Percentiles rank a stretch among this genome's conserved stretches.
Evolutionary conservation across 2,329 filamentous ascomycete genomes (phyloP).

Genomic region (Penicillium polonicum): DNA sequence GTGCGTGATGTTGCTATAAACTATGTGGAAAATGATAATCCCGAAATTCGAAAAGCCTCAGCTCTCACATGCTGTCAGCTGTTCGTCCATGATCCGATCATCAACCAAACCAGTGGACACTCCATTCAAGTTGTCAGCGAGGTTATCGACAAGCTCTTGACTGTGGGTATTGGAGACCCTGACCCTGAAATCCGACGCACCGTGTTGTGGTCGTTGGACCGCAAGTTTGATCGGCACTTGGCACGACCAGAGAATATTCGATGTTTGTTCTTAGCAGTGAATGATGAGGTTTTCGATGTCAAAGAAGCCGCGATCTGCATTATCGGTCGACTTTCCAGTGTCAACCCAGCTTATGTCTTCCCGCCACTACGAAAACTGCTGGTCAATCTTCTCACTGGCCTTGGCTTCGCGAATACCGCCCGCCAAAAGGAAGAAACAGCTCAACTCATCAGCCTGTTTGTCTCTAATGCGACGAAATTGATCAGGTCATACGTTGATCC

Average conservation of each 20-base stretch:
- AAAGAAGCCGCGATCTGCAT: constrained; percentile 94
- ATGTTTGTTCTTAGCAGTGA: constrained; percentile 89
- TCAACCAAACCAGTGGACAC: constrained; percentile 96
- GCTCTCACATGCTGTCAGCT: constrained; percentile 97
- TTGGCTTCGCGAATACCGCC: constrained; percentile 92
- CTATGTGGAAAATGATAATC: constrained; percentile 94
- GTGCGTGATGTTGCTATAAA: constrained; percentile 97
- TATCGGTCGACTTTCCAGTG: constrained; percentile 84
- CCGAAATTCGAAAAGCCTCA: constrained; percentile 88
- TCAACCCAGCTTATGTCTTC: constrained; percentile 97
- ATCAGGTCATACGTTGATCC: constrained; percentile 97
- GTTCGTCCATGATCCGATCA: constrained; percentile 93
- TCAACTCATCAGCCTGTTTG: constrained; percentile 85
- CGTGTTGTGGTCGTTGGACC: constrained; percentile 83
- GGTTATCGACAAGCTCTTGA: constrained; percentile 94
- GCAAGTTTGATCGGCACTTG: constrained; percentile 93
- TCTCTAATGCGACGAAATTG: constrained; percentile 86
- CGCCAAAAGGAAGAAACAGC: constrained; percentile 96
- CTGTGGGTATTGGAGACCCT: constrained; percentile 88
- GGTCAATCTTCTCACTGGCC: constrained; percentile 91
- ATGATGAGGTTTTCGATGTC: constrained; percentile 90
- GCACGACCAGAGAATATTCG: constrained; percentile 96
- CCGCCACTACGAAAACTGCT: constrained; percentile 91
- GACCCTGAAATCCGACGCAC: constrained; percentile 85
- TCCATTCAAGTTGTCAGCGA: constrained; percentile 96